Evolutionary conservation across 2,329 filamentous ascomycete genomes (phyloP).

Genomic region (Colletotrichum paranaense): DNA sequence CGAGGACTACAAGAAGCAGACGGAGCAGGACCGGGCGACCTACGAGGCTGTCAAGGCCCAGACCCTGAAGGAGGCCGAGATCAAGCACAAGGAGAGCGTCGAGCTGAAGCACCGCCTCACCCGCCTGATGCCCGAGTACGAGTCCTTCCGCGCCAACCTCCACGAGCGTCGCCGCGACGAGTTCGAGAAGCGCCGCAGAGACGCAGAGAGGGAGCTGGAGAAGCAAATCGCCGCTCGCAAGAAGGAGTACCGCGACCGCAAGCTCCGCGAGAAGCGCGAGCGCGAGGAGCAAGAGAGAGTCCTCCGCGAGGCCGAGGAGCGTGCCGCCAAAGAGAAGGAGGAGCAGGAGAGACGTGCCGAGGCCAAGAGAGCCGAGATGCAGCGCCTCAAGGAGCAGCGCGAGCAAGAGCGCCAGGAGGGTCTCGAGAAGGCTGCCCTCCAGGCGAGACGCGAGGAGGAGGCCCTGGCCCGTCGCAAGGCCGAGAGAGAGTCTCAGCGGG

Average conservation of each 20-base stretch:
- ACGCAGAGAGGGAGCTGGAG: slow-evolving; percentile 93
- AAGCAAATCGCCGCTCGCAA: slow-evolving; percentile 88
- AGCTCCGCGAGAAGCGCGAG: slow-evolving; percentile 85
- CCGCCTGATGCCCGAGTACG: slow-evolving; percentile 86
- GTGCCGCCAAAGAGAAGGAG: slow-evolving; percentile 82
- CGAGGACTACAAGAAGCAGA: slow-evolving; percentile 87
- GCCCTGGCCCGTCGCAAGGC: slow-evolving; percentile 80
- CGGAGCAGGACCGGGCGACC: slow-evolving; percentile 79
- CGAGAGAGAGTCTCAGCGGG: slow-evolving; percentile 66
- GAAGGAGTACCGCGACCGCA: slow-evolving; percentile 87
- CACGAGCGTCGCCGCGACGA: slow-evolving; percentile 91
- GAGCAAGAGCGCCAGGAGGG: slow-evolving; percentile 76
- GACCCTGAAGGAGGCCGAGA: slow-evolving; percentile 82
- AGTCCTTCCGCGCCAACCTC: slow-evolving; percentile 83
- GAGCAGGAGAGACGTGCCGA: slow-evolving; percentile 85
- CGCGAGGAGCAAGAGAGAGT: slow-evolving; percentile 85
- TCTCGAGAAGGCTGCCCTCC: slow-evolving; percentile 72
- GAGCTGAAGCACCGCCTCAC: slow-evolving; percentile 93
- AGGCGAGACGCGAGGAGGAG: slow-evolving; percentile 88
- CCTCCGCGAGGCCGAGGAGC: slow-evolving; percentile 87
- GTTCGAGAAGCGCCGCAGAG: slow-evolving; percentile 93
- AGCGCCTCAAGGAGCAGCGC: slow-evolving; percentile 73
- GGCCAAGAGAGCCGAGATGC: slow-evolving; percentile 78
- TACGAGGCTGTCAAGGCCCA: slow-evolving; percentile 84
- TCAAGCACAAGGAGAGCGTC: slow-evolving; percentile 92